Evolutionary conservation across 306 rosid genomes (phyloP).

Genomic region (Trichosanthes cucumerina): DNA sequence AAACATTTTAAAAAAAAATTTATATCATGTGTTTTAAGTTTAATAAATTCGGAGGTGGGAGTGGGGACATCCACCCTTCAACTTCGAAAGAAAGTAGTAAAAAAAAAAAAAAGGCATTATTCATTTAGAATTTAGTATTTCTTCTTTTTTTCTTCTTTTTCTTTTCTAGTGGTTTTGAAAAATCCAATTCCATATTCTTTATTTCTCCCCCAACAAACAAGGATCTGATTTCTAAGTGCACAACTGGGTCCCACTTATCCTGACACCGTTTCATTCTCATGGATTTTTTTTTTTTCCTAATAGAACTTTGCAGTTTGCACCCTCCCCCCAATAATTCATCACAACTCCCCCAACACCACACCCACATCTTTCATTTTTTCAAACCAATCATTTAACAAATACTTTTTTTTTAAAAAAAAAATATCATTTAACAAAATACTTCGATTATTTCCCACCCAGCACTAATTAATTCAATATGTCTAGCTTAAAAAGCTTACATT

Average conservation of each 20-base stretch:
- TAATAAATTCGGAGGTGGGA: no score
- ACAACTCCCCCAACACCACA: neutral
- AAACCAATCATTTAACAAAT: neutral
- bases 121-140: no score
- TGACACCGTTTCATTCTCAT: neutral
- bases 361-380: neutral
- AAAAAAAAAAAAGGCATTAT: no score
- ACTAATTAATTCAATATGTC: neutral
- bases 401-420: no score
- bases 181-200: neutral
- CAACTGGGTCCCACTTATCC: neutral
- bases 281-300: neutral
- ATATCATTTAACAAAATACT: no score
- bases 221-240: conserved; percentile 12
- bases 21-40: no score
- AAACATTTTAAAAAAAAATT: no score
- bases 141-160: neutral
- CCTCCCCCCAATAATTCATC: neutral
- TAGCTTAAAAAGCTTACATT: no score
- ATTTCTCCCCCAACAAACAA: neutral
- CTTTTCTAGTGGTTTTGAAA: neutral
- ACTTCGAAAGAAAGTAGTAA: no score
- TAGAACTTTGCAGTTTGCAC: neutral
- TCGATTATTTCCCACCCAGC: neutral
- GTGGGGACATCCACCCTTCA: no score